Conservation (phyloP, 352 stramenopile genomes). For the Globisporangium megalacanthum region DNA sequence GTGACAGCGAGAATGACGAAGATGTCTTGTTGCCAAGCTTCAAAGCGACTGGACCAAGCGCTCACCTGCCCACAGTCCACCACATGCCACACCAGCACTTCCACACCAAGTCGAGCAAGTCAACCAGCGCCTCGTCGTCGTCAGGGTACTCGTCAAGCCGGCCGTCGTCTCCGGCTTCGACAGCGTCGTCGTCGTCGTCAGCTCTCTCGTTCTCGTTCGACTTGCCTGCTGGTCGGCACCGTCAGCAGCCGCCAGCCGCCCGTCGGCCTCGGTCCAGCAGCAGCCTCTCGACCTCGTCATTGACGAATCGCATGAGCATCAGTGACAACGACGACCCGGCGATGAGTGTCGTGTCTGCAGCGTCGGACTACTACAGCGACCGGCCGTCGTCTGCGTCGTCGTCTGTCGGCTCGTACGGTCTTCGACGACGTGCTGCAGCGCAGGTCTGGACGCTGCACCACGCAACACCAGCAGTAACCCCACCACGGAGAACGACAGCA, state of each 20-base stretch:
- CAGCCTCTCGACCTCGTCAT: slow-evolving; percentile 25
- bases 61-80: slow-evolving; percentile 5
- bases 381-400: slow-evolving; percentile 15
- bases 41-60: slow-evolving; percentile 19
- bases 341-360: background rate
- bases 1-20: slow-evolving; percentile 70
- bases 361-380: slow-evolving; percentile 26
- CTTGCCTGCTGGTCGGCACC: background rate
- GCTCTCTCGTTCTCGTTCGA: slow-evolving; percentile 21
- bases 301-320: slow-evolving; percentile 22
- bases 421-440: slow-evolving; percentile 18
- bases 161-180: slow-evolving; percentile 41
- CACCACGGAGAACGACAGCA: background rate
- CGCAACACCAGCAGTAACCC: slow-evolving; percentile 1
- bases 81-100: slow-evolving; percentile 6
- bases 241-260: background rate
- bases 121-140: background rate
- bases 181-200: slow-evolving; percentile 38
- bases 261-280: slow-evolving; percentile 12
- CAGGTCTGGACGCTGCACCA: slow-evolving; percentile 8
- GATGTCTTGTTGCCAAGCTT: slow-evolving; percentile 59
- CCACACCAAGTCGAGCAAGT: background rate
- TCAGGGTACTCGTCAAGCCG: slow-evolving; percentile 29
- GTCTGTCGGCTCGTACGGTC: slow-evolving; percentile 10
- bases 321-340: slow-evolving; percentile 18